Percentiles rank a stretch among this genome's conserved stretches.
phyloP scores from a whole-genome alignment of 2,329 filamentous ascomycete species.

The Nemania diffusa region DNA sequence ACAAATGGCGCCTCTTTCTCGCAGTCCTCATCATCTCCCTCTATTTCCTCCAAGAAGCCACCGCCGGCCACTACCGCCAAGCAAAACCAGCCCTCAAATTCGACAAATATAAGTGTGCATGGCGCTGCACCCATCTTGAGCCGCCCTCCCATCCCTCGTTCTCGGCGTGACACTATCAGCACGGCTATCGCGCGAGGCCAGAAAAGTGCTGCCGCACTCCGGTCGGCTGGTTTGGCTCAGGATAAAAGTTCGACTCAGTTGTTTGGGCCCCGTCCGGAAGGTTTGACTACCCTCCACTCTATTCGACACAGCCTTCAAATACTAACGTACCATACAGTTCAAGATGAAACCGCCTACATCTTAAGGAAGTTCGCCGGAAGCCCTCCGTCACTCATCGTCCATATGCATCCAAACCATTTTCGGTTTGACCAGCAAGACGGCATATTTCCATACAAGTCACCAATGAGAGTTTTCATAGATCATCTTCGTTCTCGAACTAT shows the following conservation, averaged over 20 bases:
- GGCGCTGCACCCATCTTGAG: slow-evolving; percentile 54
- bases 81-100: slow-evolving; percentile 56
- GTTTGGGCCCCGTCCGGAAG: slow-evolving; percentile 62
- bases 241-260: slow-evolving; percentile 54
- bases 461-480: slow-evolving; percentile 84
- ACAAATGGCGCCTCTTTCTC: slow-evolving; percentile 70
- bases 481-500: slow-evolving; percentile 81
- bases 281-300: slow-evolving; percentile 52
- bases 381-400: slow-evolving; percentile 85
- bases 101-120: slow-evolving; percentile 55
- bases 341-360: slow-evolving; percentile 75
- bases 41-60: slow-evolving; percentile 65
- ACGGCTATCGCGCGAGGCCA: slow-evolving; percentile 59
- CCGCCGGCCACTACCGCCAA: slow-evolving; percentile 58
- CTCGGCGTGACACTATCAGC: slow-evolving; percentile 65
- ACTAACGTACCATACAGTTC: slow-evolving; percentile 62
- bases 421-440: slow-evolving; percentile 94
- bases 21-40: slow-evolving; percentile 69
- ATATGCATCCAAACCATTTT: slow-evolving; percentile 87
- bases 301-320: slow-evolving; percentile 6
- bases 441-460: slow-evolving; percentile 90
- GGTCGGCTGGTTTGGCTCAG: slow-evolving; percentile 59
- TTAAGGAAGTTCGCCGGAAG: slow-evolving; percentile 81
- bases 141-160: slow-evolving; percentile 64
- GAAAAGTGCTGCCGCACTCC: slow-evolving; percentile 61